Percentiles rank a stretch among this genome's conserved stretches.
These are phyloP conservation scores for Centella asiatica DNA, from an alignment of 129 eudicot species.

Conservation along the genomic window DNA sequence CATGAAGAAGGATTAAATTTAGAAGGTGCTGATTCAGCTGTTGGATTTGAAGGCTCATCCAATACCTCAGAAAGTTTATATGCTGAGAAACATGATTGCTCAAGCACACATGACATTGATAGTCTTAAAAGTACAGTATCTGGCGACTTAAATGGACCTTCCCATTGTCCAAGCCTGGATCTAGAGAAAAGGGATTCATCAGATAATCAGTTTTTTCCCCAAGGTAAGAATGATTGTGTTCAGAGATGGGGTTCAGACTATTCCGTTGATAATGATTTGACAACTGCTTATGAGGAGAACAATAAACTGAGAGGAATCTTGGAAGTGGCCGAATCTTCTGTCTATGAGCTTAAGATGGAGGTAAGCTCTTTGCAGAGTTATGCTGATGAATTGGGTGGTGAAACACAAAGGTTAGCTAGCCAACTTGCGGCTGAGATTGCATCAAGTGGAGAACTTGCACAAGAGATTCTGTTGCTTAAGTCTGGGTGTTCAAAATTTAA, in stretches of 20 bases:
- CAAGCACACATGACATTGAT: slow-evolving; percentile 54
- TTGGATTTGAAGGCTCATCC: slow-evolving; percentile 71
- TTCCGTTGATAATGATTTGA: slow-evolving; percentile 46
- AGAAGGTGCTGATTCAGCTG: slow-evolving; percentile 67
- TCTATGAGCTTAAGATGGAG: slow-evolving; percentile 59
- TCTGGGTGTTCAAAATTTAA: slow-evolving; percentile 59
- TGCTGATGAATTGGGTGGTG: slow-evolving; percentile 59
- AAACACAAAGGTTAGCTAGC: slow-evolving; percentile 54
- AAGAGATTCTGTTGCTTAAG: slow-evolving; percentile 56
- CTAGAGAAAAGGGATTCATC: slow-evolving; percentile 39
- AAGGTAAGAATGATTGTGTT: slow-evolving; percentile 33
- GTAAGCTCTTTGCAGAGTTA: slow-evolving; percentile 49
- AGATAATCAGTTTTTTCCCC: slow-evolving; percentile 29
- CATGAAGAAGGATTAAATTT: slow-evolving; percentile 43
- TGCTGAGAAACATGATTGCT: slow-evolving; percentile 60
- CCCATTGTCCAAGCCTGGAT: slow-evolving; percentile 30
- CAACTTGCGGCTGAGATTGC: slow-evolving; percentile 48
- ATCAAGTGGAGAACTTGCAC: slow-evolving; percentile 50
- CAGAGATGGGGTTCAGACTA: slow-evolving; percentile 41
- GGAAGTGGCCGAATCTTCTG: slow-evolving; percentile 77
- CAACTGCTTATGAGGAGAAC: slow-evolving; percentile 54
- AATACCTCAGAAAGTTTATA: slow-evolving; percentile 60
- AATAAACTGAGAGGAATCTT: slow-evolving; percentile 52
- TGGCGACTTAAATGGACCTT: slow-evolving; percentile 23
- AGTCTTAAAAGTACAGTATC: slow-evolving; percentile 46